Base-by-base conservation (phyloP, 2,329 filamentous ascomycete genomes). In the Botrytis cinerea region DNA sequence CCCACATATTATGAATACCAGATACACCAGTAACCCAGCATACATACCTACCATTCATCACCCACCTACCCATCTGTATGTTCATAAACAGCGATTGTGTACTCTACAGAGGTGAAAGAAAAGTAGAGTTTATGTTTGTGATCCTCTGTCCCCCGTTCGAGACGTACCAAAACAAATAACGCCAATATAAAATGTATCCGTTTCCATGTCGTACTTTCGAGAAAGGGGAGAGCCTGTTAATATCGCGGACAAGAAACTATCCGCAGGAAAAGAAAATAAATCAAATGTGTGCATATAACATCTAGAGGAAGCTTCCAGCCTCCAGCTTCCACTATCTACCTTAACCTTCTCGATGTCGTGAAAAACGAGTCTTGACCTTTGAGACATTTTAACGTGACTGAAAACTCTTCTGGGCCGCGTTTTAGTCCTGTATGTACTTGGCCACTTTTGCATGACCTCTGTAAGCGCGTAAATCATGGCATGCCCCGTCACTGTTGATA, bases 141-240 rank as follows among this genome's bases (percentile, higher is more conserved):
- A 28, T 32, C 22, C 45, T 57, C 66, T 43, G 38, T 25, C 66
- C 40, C 66, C 48, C 18, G 43, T 68, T 22, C 28, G 18, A 57
- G 66, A 69, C 38, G 40, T 69, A 57, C 48, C 51, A 59, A 32
- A 57, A 69, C 35, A 69, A 57, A 57, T 69, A 57, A 69, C 66
- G 51, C 66, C 66, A n/a, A 48, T 69, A 57, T 32, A 43, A 68
- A 57, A 69, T 59, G 35, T 57, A 57, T 69, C n/a, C 66, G 28
- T 69, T 69, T 69, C 64, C 48, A 35, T 59, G n/a, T 57, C 48
- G n/a, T 66, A 57, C 25, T 40, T 32, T 28, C 48, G 48, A 69
- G 35, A 57, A 22, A 46, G 46, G 4, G 38, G 35, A n/a, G 16
- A 54, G 46, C 35, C 54, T 69, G 38, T 59, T 25, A 57, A 38